Percentiles rank a stretch among this genome's conserved stretches.
These are phyloP conservation scores for Ambrosia trifida DNA, from an alignment of 129 eudicot genomes.

Conservation along the genomic window DNA sequence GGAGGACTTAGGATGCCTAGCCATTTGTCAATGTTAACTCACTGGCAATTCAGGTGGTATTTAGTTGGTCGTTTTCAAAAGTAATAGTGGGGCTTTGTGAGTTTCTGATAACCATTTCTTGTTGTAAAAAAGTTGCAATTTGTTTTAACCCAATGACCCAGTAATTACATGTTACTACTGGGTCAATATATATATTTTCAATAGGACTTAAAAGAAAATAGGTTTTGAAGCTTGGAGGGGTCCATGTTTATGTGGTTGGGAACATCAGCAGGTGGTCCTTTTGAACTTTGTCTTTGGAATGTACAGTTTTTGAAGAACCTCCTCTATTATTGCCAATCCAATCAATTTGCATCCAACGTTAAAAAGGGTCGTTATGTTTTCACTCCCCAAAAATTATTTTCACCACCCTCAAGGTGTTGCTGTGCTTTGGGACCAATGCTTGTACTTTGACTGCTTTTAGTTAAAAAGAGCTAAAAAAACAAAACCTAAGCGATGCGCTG, in stretches of 20 bases:
- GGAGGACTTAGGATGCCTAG: too few relatives aligned
- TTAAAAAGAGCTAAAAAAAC: too few relatives aligned
- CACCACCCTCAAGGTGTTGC: too few relatives aligned
- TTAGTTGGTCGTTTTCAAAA: neutral
- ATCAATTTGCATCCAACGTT: slow-evolving; percentile 12
- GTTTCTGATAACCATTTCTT: too few relatives aligned
- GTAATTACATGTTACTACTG: neutral
- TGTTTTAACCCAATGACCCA: neutral
- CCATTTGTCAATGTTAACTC: too few relatives aligned
- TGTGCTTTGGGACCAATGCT: too few relatives aligned
- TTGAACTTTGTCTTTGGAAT: slow-evolving; percentile 16
- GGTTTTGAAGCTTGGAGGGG: neutral
- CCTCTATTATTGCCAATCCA: neutral
- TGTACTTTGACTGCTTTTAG: too few relatives aligned
- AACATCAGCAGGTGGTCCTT: slow-evolving; percentile 22
- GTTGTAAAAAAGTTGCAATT: too few relatives aligned
- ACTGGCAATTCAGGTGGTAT: neutral
- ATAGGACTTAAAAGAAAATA: neutral
- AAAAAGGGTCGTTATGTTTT: too few relatives aligned
- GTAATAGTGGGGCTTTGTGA: too few relatives aligned
- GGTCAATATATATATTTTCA: neutral
- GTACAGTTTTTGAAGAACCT: neutral
- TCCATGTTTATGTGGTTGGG: slow-evolving; percentile 23
- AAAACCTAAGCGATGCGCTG: too few relatives aligned
- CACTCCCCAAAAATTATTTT: too few relatives aligned